These are phyloP conservation scores for Tetrahymena elliotti DNA, from an alignment of 73 alveolate species.

Conservation along the genomic window DNA sequence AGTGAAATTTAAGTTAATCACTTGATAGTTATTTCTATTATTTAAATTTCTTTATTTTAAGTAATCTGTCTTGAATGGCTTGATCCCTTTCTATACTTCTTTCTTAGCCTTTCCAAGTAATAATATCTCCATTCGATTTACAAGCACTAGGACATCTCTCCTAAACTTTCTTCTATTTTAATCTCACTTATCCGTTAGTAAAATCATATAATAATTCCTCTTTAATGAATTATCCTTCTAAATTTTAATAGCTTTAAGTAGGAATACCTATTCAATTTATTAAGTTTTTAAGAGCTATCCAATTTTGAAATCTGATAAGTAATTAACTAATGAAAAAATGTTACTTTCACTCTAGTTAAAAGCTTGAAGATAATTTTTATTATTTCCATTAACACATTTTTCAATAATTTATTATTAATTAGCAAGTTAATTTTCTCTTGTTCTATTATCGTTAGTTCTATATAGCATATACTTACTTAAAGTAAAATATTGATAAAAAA, in stretches of 20 bases:
- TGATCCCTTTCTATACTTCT: not conserved
- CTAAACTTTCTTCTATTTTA: not conserved
- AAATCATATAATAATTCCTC: not conserved
- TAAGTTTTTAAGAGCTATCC: not conserved
- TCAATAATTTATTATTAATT: not conserved
- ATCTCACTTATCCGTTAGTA: not conserved
- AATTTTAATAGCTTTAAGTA: not conserved
- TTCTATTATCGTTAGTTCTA: not conserved
- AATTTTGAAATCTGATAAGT: no score
- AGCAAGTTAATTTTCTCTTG: not conserved
- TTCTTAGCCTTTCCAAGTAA: not conserved
- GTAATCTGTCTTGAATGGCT: not conserved
- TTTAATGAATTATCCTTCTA: not conserved
- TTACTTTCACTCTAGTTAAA: not conserved
- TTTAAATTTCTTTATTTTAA: not conserved
- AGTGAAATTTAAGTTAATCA: not conserved
- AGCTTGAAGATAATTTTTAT: not conserved
- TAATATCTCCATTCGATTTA: not conserved
- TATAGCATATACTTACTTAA: not conserved
- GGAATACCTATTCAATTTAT: not conserved
- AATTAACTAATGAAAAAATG: no score
- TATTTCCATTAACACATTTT: not conserved
- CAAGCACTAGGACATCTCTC: not conserved
- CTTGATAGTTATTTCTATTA: not conserved
- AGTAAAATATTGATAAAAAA: not conserved